A percentile compares a stretch with the other conserved stretches of the same genome.
phyloP scores from a whole-genome alignment of 495 filamentous ascomycete species.

The Cercophora newfieldiana region DNA sequence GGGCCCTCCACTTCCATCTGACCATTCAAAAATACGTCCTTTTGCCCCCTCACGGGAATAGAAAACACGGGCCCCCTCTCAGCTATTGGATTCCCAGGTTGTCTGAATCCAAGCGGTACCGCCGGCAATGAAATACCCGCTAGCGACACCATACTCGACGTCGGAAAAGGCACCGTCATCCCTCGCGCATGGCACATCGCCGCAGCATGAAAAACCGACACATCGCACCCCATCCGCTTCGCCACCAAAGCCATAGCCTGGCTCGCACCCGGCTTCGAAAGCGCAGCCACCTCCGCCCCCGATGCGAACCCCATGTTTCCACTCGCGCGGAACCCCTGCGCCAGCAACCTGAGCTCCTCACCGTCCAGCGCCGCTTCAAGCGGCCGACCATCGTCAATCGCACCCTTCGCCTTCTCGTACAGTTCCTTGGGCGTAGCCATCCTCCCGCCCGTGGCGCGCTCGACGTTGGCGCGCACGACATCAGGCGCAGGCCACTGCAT shows the following conservation, averaged over 20 bases:
- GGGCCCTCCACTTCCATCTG: neutral
- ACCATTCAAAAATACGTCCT: too few relatives aligned
- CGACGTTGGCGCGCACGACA: slow-evolving; percentile 10
- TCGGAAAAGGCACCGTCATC: neutral
- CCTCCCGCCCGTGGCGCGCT: slow-evolving; percentile 8
- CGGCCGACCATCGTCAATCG: neutral
- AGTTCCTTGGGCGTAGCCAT: slow-evolving; percentile 12
- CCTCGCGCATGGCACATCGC: neutral
- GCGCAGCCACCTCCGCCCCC: neutral
- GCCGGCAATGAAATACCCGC: too few relatives aligned
- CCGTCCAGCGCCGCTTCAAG: neutral
- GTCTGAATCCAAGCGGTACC: too few relatives aligned
- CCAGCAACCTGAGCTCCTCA: neutral
- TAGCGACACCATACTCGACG: neutral
- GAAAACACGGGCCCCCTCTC: too few relatives aligned
- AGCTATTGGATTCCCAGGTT: too few relatives aligned
- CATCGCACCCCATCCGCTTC: neutral
- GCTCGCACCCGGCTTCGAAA: neutral
- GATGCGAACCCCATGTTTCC: neutral
- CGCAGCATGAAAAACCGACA: slow-evolving; percentile 2
- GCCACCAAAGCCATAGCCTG: neutral
- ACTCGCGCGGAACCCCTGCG: neutral
- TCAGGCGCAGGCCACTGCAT: neutral
- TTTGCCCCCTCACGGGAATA: too few relatives aligned
- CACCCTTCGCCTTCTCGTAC: slow-evolving; percentile 9